These are phyloP conservation scores for Sarcocystis neurona DNA, from an alignment of 169 alveolate species.

Conservation along the genomic window DNA sequence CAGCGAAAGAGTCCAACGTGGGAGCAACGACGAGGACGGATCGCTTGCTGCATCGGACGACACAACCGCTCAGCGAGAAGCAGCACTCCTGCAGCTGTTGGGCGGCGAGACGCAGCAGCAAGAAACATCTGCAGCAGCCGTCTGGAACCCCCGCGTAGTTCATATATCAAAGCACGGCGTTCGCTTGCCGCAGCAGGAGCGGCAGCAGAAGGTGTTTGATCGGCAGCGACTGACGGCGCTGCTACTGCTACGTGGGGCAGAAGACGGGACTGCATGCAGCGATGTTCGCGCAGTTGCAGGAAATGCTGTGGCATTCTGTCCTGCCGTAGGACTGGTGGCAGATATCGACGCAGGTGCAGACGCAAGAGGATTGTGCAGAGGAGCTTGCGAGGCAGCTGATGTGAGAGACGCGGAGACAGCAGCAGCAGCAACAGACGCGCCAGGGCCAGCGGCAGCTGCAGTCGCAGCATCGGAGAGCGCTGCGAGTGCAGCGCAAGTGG, in stretches of 20 bases:
- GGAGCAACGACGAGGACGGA: not conserved
- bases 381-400: not conserved
- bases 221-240: not conserved
- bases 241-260: not conserved
- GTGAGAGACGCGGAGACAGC: not conserved
- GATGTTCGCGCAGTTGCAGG: not conserved
- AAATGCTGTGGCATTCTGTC: not conserved
- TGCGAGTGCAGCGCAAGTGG: no score
- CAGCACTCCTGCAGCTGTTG: constrained; percentile 6
- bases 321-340: not conserved
- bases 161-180: no score
- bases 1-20: no score
- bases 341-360: not conserved
- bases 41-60: not conserved
- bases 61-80: not conserved
- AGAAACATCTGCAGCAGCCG: not conserved
- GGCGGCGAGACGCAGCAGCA: not conserved
- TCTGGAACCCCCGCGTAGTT: no score
- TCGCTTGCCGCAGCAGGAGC: no score
- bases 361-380: not conserved
- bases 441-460: constrained; percentile 5
- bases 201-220: not conserved
- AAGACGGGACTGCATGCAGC: not conserved
- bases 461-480: no score
- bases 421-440: not conserved